Percentiles rank a stretch among this genome's conserved stretches.
Evolutionary conservation across 306 rosid genomes (phyloP).

Genomic region (Pterocarpus santalinus): DNA sequence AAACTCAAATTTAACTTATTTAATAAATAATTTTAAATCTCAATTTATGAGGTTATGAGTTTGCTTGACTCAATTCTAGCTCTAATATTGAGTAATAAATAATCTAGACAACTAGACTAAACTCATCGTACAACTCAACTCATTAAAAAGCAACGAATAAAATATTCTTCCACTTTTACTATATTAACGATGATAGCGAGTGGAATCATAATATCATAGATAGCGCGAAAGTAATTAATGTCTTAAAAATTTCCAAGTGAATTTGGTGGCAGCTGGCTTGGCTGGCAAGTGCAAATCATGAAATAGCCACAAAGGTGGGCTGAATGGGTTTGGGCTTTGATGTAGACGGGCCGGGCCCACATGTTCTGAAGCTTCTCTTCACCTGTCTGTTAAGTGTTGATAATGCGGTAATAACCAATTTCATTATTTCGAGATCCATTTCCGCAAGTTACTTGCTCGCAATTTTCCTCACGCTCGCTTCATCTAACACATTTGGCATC

Average conservation of each 20-base stretch:
- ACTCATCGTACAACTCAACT: no score
- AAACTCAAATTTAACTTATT: no score
- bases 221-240: not conserved
- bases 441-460: not conserved
- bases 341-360: not conserved
- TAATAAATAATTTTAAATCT: no score
- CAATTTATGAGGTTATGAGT: no score
- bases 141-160: no score
- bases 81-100: no score
- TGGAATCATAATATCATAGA: no score
- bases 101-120: no score
- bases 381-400: not conserved
- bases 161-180: no score
- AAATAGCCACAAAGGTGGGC: not conserved
- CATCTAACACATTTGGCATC: slow-evolving; percentile 27
- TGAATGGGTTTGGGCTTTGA: not conserved
- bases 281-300: not conserved
- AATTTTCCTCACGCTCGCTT: slow-evolving; percentile 15
- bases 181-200: no score
- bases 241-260: not conserved
- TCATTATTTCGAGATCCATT: slow-evolving; percentile 40
- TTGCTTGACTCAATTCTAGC: no score
- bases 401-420: no score
- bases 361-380: not conserved
- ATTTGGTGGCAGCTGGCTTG: not conserved